Base-by-base conservation (phyloP, 2,329 filamentous ascomycete genomes). In the Ascochyta pisi region DNA sequence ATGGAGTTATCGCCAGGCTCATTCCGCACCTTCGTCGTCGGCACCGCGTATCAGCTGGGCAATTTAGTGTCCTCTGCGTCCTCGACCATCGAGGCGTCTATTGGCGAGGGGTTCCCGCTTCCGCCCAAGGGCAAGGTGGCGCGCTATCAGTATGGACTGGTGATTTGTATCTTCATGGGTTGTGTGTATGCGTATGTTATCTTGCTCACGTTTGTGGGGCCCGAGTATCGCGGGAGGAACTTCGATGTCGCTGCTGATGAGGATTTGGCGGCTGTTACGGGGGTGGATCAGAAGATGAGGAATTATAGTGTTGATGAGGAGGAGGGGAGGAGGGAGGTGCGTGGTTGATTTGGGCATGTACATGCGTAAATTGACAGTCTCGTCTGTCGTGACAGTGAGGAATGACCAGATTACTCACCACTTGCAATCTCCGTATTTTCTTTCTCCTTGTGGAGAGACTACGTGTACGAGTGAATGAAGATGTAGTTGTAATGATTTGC, bases 101-200 rank as follows among this genome's bases (percentile, higher is more conserved):
- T 92, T 34, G 90, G 90, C 33, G 88, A 92, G 75, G 78, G 81
- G 1, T 95, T 91, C 73, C 90, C 90, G 0, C 81, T 96, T 3
- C 81, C 86, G 0, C 78, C 84, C 0, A 83, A 75, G 64, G 72
- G 68, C 24, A 62, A 62, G 15, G 58, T 66, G 0, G 62, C 61
- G 47, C 61, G 76, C 24, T 76, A 82, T 1, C 73, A 81, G 16
- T 96, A 96, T 64, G 91, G 91, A 35, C 88, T 88, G 65, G 91
- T 96, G 9, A 94, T 96, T 61, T 91, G 88, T 70, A 95, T 96
- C 69, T 96, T 96, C 77, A 92, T 96, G 89, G 92, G 83, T 1
- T 92, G 89, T 64, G 91, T 96, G 1, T 96, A 81, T 65, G 83
- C 77, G 2, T 88, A 87, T 69, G 78, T 82, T 5, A 85, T 88